These are phyloP conservation scores for Coemansia sp. DNA, from an alignment of 192 early-diverging fungal genomes.

Conservation along the genomic window DNA sequence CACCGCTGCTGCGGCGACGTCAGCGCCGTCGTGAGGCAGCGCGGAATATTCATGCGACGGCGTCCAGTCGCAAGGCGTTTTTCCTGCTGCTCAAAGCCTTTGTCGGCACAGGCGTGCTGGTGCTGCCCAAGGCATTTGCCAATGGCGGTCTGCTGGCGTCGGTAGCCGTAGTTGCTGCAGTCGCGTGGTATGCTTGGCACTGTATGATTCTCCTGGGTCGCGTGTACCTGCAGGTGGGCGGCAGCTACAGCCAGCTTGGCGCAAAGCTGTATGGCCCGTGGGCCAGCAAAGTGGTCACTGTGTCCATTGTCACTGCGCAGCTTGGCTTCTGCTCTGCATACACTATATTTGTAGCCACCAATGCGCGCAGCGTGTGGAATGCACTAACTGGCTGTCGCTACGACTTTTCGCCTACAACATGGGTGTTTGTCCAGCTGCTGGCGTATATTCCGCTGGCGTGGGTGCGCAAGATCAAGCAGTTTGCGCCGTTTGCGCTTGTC, in stretches of 20 bases:
- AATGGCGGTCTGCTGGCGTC: slow-evolving; percentile 74
- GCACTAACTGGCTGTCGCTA: slow-evolving; percentile 65
- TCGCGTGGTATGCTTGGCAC: slow-evolving; percentile 64
- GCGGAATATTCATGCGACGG: slow-evolving; percentile 53
- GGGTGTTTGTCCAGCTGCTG: slow-evolving; percentile 73
- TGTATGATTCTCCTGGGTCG: slow-evolving; percentile 67
- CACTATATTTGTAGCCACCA: slow-evolving; percentile 85
- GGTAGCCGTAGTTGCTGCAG: slow-evolving; percentile 51
- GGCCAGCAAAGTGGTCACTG: slow-evolving; percentile 63
- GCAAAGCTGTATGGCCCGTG: slow-evolving; percentile 60
- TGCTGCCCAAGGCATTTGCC: slow-evolving; percentile 72
- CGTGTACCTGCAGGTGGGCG: slow-evolving; percentile 59
- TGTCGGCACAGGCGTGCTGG: slow-evolving; percentile 75
- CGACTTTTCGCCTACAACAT: slow-evolving; percentile 65
- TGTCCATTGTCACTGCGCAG: slow-evolving; percentile 73
- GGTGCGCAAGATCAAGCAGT: slow-evolving; percentile 88
- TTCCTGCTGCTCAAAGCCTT: slow-evolving; percentile 79
- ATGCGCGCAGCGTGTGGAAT: slow-evolving; percentile 69
- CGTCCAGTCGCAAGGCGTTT: slow-evolving; percentile 68
- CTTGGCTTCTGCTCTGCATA: slow-evolving; percentile 88
- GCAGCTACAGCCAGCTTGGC: slow-evolving; percentile 69
- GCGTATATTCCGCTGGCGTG: slow-evolving; percentile 81
- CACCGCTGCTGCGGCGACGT: slow-evolving; percentile 9
- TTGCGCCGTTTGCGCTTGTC: slow-evolving; percentile 80
- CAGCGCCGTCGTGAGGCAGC: slow-evolving; percentile 14